Base-by-base conservation (phyloP, 2,329 filamentous ascomycete genomes). In the Xylaria multiplex region DNA sequence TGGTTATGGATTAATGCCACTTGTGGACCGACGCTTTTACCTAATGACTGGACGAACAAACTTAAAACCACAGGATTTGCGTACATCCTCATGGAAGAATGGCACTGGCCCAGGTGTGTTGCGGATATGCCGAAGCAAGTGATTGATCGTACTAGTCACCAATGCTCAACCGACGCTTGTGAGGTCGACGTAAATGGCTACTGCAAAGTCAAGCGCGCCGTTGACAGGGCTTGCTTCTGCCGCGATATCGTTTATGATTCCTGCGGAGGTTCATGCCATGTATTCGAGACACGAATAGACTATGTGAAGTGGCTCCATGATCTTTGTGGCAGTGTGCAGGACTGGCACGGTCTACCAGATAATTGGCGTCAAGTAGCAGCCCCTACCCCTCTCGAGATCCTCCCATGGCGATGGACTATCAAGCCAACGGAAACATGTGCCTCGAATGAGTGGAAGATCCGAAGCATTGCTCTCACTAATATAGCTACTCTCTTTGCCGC, bases 301-400 rank as follows among this genome's bases (percentile, higher is more conserved):
- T 63, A 63, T 45, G n/a, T 63, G 6, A 50, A 50, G 43, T 63
- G 60, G 60, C 60, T 63, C 22, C 52, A 57, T 46, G 45, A 50
- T 45, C 27, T 57, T 57, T 63, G 60, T 45, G 60, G 53, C 43
- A 46, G 52, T 45, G 45, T 57, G 32, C 52, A 48, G 19, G 52
- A 63, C 53, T 63, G 60, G 60, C 60, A 63, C 43, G 60, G 60
- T 50, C 52, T 63, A 11, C 60, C 60, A 8, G 60, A 63, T 45
- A 57, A 57, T 43, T 57, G 53, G 52, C 60, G 43, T 57, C 60
- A 63, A 35, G 8, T 57, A 35, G 52, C 60, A 8, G 53, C 43
- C 24, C 52, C 53, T 56, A 63, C 24, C 24, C 16, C 35, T 43
- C 45, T 49, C 35, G 60, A 63, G 1, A 42, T 57, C 22, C 57